Conservation (phyloP, 805 yeast species). For the Metschnikowia continentalis region DNA sequence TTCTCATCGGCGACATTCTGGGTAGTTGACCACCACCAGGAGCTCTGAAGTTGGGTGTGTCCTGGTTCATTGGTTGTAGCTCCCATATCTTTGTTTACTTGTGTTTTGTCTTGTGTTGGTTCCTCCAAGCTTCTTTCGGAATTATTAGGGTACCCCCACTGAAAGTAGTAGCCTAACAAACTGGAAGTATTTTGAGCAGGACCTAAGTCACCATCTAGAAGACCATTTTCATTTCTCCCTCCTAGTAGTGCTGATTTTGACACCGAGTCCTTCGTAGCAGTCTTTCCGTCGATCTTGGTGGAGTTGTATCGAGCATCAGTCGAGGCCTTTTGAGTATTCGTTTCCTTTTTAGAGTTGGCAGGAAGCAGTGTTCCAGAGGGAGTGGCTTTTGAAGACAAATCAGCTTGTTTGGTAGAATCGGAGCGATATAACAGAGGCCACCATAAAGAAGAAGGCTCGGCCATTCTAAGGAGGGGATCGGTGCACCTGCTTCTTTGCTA, state of each 20-base stretch:
- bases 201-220: background rate
- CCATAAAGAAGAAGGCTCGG: background rate
- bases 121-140: background rate
- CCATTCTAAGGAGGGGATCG: background rate
- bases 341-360: background rate
- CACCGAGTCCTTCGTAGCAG: background rate
- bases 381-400: background rate
- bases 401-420: background rate
- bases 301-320: background rate
- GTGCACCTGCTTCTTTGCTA: background rate
- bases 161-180: background rate
- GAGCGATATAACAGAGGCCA: slow-evolving; percentile 1
- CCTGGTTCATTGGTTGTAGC: background rate
- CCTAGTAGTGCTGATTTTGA: background rate
- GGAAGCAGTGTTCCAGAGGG: background rate
- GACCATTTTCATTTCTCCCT: background rate
- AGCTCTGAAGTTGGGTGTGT: background rate
- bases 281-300: background rate
- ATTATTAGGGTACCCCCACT: background rate
- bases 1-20: background rate
- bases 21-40: background rate
- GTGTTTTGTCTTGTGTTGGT: background rate
- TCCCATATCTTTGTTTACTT: background rate
- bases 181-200: background rate
- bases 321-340: background rate